phyloP scores from a whole-genome alignment of 139 green algal genomes.

The Raphidocelis subcapitata region DNA sequence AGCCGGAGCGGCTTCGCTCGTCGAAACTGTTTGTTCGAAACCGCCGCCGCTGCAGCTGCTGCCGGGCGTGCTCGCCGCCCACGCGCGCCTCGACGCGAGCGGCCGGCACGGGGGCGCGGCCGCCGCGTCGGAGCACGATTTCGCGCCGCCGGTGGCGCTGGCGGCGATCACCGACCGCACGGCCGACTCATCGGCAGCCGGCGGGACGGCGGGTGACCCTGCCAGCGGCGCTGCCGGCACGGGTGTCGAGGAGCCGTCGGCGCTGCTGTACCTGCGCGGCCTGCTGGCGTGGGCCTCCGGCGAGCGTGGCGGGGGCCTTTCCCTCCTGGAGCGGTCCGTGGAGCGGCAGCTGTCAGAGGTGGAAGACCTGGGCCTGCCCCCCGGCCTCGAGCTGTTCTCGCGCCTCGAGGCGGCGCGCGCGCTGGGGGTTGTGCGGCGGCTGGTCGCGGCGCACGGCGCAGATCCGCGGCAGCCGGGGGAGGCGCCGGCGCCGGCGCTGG shows the following conservation, averaged over 20 bases:
- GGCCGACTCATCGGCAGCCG: too few relatives aligned
- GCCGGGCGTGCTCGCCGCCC: too few relatives aligned
- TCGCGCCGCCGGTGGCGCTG: too few relatives aligned
- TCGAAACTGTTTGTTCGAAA: too few relatives aligned
- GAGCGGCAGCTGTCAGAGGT: constrained; percentile 39
- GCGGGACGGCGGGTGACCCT: neutral
- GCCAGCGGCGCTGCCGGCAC: neutral
- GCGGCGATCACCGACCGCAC: too few relatives aligned
- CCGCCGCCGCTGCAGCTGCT: too few relatives aligned
- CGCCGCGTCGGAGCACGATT: too few relatives aligned
- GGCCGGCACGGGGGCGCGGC: too few relatives aligned
- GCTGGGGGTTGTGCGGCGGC: constrained; percentile 47
- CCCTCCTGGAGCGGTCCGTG: constrained; percentile 52
- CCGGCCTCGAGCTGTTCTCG: constrained; percentile 37
- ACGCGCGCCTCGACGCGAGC: too few relatives aligned
- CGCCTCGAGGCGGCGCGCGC: constrained; percentile 54
- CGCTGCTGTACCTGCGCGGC: constrained; percentile 48
- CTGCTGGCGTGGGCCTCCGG: constrained; percentile 48
- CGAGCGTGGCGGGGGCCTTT: constrained; percentile 30
- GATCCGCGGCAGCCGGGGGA: constrained; percentile 52
- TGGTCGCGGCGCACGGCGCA: constrained; percentile 41
- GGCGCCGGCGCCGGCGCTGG: constrained; percentile 49
- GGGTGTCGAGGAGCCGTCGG: neutral
- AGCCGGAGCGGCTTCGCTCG: too few relatives aligned
- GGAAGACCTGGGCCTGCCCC: constrained; percentile 9